Percentiles rank a stretch among this genome's conserved stretches.
phyloP scores from a whole-genome alignment of 306 rosid species.

The Quillaja saponaria region DNA sequence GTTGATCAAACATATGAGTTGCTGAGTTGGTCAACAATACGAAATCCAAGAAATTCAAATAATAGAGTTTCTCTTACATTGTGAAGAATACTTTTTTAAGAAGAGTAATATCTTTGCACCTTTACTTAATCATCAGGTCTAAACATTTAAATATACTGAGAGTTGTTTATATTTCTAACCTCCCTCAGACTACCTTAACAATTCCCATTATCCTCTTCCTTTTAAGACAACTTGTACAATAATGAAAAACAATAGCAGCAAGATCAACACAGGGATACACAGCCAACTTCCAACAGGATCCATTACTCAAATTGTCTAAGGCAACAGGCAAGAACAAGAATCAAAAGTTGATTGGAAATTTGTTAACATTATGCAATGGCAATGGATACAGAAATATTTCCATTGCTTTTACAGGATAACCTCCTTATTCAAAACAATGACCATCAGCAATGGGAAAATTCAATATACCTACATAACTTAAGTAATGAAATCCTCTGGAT shows the following conservation, averaged over 20 bases:
- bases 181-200: too few species aligned
- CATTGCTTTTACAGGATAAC: background rate
- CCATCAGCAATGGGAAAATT: background rate
- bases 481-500: background rate
- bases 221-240: too few species aligned
- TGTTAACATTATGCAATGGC: background rate
- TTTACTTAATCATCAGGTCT: too few species aligned
- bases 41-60: background rate
- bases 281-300: constrained; percentile 5
- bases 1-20: background rate
- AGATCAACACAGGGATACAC: background rate
- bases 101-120: too few species aligned
- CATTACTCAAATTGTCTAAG: constrained; percentile 5
- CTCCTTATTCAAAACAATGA: constrained; percentile 19
- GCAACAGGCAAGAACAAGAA: background rate
- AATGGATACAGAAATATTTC: background rate
- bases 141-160: too few species aligned
- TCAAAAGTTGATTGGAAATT: too few species aligned
- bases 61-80: too few species aligned
- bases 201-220: too few species aligned
- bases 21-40: background rate
- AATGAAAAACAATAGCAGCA: too few species aligned
- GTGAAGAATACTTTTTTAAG: too few species aligned
- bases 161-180: too few species aligned
- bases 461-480: background rate